Percentiles rank a stretch among this genome's conserved stretches.
Evolutionary conservation across 176 grass and related monocot species (phyloP).

Genomic region (Zea mays): Zm-B73-REFERENCE-NAM-5.0 NC_050104.1:43685001-43685500

Average conservation of each 20-base stretch:
- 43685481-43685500: conserved; percentile 13
- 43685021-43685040: background rate
- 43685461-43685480: conserved; percentile 3
- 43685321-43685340: background rate
- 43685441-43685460: background rate
- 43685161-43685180: conserved; percentile 92
- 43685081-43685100: conserved; percentile 19
- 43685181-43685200: conserved; percentile 53
- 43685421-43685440: background rate
- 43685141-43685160: conserved; percentile 72
- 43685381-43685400: background rate
- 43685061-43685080: conserved; percentile 22
- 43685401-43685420: background rate
- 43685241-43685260: conserved; percentile 1
- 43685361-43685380: background rate
- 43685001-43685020: background rate
- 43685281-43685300: conserved; percentile 4
- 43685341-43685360: background rate
- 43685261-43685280: background rate
- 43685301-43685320: background rate
- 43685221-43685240: conserved; percentile 12
- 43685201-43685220: conserved; percentile 1
- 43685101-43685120: conserved; percentile 60
- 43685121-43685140: conserved; percentile 90
- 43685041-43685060: background rate